These are phyloP conservation scores for Tylopilus rubrobrunneus DNA, from an alignment of 768 basidiomycete genomes.

Conservation along the genomic window DNA sequence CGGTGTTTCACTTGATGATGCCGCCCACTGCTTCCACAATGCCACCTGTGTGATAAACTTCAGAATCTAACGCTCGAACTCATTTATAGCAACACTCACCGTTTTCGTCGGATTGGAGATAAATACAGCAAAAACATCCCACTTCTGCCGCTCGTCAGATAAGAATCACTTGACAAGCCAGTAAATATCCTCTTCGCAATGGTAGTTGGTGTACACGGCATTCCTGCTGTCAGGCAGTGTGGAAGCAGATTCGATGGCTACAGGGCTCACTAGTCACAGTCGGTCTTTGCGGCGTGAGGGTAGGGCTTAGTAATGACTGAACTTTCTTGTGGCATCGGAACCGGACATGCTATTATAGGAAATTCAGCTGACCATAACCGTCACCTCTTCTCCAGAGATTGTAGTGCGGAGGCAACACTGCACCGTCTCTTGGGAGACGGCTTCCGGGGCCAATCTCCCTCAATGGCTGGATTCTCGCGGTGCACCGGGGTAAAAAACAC, in stretches of 20 bases:
- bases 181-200: slow-evolving; percentile 76
- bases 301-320: slow-evolving; percentile 2
- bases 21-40: slow-evolving; percentile 57
- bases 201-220: slow-evolving; percentile 52
- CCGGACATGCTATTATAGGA: neutral
- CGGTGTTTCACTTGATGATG: slow-evolving; percentile 29
- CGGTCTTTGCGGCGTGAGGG: slow-evolving; percentile 1
- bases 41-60: slow-evolving; percentile 45
- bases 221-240: slow-evolving; percentile 23
- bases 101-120: slow-evolving; percentile 61
- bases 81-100: slow-evolving; percentile 33
- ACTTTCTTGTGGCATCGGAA: slow-evolving; percentile 9
- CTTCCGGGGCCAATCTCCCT: neutral
- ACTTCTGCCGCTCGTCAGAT: slow-evolving; percentile 29
- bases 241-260: slow-evolving; percentile 14
- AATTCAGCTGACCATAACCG: neutral
- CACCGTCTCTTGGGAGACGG: slow-evolving; percentile 5
- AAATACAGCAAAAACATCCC: slow-evolving; percentile 57
- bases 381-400: neutral
- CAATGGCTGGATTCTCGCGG: slow-evolving; percentile 4
- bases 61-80: neutral
- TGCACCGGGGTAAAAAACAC: slow-evolving; percentile 1
- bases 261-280: too few species aligned
- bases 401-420: neutral
- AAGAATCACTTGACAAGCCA: slow-evolving; percentile 47